Conservation (phyloP, 371 early-diverging fungal genomes). For the Saksenaea vasiformis region DNA sequence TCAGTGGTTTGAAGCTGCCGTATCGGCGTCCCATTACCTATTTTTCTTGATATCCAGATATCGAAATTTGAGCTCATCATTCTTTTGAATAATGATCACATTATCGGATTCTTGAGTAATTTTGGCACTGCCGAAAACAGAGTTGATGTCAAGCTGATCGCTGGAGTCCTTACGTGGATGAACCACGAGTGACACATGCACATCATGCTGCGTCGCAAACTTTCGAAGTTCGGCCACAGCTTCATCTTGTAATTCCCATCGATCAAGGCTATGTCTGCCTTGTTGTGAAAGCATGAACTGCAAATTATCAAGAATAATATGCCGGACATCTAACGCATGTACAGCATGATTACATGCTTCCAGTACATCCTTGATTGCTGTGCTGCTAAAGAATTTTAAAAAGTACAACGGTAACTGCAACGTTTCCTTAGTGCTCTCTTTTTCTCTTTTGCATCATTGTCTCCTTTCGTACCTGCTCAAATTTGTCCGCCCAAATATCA, state of each 20-base stretch:
- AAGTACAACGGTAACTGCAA: constrained; percentile 72
- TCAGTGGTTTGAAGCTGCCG: not conserved
- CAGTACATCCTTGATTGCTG: constrained; percentile 64
- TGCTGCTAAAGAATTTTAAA: constrained; percentile 78
- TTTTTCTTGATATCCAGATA: constrained; percentile 74
- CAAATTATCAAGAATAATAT: constrained; percentile 76
- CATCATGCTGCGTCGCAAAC: constrained; percentile 74
- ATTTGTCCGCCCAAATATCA: constrained; percentile 59
- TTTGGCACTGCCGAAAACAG: constrained; percentile 80
- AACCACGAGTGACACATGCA: constrained; percentile 78
- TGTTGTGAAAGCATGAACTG: constrained; percentile 83
- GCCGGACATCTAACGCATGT: constrained; percentile 71
- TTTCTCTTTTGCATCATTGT: not conserved
- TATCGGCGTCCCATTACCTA: constrained; percentile 22
- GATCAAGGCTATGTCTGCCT: constrained; percentile 56
- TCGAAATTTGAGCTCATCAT: constrained; percentile 30
- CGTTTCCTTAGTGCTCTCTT: not conserved
- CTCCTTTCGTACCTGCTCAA: constrained; percentile 54
- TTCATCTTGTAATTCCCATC: constrained; percentile 75
- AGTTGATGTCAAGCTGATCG: constrained; percentile 65
- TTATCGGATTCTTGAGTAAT: constrained; percentile 86
- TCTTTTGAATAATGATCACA: constrained; percentile 71
- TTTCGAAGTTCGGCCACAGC: constrained; percentile 67
- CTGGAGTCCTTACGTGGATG: constrained; percentile 72
- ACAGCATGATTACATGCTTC: constrained; percentile 76